phyloP scores from a whole-genome alignment of 805 yeast species.

The Suhomyces faveliae region DNA sequence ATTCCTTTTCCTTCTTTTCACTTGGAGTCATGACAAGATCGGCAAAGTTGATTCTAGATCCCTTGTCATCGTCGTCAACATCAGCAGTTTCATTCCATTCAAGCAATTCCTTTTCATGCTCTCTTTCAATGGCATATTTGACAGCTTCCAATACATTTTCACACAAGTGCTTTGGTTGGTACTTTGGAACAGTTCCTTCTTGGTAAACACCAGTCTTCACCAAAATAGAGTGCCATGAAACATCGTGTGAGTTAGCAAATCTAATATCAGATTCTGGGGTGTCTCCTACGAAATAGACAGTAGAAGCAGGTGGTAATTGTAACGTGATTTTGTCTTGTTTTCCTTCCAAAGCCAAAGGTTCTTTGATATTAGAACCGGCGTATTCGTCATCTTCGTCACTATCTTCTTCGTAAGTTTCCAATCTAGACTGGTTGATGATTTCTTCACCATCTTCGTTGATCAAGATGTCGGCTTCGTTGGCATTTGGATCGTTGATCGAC shows the following conservation, averaged over 20 bases:
- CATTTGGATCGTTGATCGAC: constrained; percentile 43
- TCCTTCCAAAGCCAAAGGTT: constrained; percentile 19
- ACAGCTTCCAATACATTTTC: constrained; percentile 80
- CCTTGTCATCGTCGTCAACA: constrained; percentile 28
- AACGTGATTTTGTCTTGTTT: constrained; percentile 41
- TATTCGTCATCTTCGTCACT: constrained; percentile 26
- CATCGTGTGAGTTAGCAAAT: constrained; percentile 84
- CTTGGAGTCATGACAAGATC: constrained; percentile 48
- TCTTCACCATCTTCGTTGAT: constrained; percentile 46
- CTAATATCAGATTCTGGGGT: constrained; percentile 87
- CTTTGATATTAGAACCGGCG: constrained; percentile 5
- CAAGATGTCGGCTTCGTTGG: constrained; percentile 41
- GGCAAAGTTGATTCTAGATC: constrained; percentile 40
- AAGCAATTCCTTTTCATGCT: constrained; percentile 65
- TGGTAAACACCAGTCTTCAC: constrained; percentile 87
- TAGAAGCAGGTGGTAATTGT: constrained; percentile 77
- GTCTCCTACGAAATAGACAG: constrained; percentile 87
- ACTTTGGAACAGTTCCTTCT: constrained; percentile 75
- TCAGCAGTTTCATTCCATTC: constrained; percentile 65
- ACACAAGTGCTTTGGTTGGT: constrained; percentile 72
- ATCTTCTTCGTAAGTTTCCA: constrained; percentile 33
- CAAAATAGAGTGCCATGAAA: constrained; percentile 79
- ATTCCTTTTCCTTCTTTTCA: constrained; percentile 21
- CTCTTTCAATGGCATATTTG: constrained; percentile 78
- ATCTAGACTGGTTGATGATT: constrained; percentile 41